phyloP scores from a whole-genome alignment of 768 basidiomycete species.

The Boletus rubescentipes region DNA sequence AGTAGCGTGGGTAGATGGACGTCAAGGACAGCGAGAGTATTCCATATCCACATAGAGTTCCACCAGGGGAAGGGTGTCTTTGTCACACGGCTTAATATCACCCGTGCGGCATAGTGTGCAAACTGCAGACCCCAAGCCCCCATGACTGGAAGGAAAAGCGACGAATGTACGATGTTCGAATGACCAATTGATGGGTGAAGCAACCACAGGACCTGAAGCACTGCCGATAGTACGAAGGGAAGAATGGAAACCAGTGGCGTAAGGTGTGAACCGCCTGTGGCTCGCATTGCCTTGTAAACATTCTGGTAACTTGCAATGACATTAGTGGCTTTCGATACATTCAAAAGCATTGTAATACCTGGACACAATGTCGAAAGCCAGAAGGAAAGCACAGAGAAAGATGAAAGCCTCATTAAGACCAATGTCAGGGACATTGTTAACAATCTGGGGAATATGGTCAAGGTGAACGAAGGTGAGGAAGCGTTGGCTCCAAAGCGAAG shows the following conservation, averaged over 20 bases:
- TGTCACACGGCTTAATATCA: constrained; percentile 94
- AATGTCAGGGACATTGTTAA: constrained; percentile 56
- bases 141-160: constrained; percentile 82
- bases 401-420: constrained; percentile 87
- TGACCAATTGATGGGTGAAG: constrained; percentile 58
- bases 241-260: constrained; percentile 71
- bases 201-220: constrained; percentile 82
- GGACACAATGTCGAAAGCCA: constrained; percentile 77
- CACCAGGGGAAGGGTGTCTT: constrained; percentile 79
- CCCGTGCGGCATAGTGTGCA: constrained; percentile 84
- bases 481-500: constrained; percentile 77
- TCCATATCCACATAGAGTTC: constrained; percentile 88
- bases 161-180: constrained; percentile 71
- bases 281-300: constrained; percentile 61
- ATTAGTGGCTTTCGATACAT: constrained; percentile 3
- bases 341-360: constrained; percentile 41
- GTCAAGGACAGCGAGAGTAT: constrained; percentile 72
- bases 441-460: constrained; percentile 48
- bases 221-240: constrained; percentile 72
- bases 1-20: constrained; percentile 73
- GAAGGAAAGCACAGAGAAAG: constrained; percentile 66
- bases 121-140: constrained; percentile 93
- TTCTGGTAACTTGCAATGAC: constrained; percentile 64
- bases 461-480: constrained; percentile 59
- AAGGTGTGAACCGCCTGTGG: constrained; percentile 40